phyloP scores from a whole-genome alignment of 148 eudicot genomes.

The Tetragonia tetragonoides region DNA sequence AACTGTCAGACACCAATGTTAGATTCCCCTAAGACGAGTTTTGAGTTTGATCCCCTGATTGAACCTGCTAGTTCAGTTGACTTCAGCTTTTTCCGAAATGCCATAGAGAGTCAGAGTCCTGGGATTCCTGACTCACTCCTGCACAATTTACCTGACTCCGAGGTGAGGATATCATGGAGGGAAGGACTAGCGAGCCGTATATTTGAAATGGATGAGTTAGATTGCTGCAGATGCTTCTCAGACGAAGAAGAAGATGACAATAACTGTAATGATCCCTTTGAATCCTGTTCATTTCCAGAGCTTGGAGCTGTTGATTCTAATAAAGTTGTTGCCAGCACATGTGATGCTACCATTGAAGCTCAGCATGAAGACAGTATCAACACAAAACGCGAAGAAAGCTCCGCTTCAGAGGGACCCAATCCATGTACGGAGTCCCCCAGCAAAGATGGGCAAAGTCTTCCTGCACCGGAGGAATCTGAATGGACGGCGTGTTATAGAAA shows the following conservation, averaged over 20 bases:
- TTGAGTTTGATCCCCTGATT: slow-evolving; percentile 36
- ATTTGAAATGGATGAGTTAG: slow-evolving; percentile 63
- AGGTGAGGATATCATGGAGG: slow-evolving; percentile 59
- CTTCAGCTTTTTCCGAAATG: slow-evolving; percentile 17
- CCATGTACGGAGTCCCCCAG: slow-evolving; percentile 41
- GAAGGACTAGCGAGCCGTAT: slow-evolving; percentile 50
- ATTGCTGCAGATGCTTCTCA: slow-evolving; percentile 63
- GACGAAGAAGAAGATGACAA: slow-evolving; percentile 57
- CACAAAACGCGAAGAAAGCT: slow-evolving; percentile 24
- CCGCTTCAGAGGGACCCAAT: slow-evolving; percentile 18
- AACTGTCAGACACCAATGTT: slow-evolving; percentile 25
- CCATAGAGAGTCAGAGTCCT: slow-evolving; percentile 28
- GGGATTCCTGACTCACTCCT: slow-evolving; percentile 33
- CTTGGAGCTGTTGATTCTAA: slow-evolving; percentile 9
- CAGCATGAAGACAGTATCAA: slow-evolving; percentile 22
- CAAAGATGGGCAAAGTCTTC: slow-evolving; percentile 38
- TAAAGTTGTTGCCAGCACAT: slow-evolving; percentile 14
- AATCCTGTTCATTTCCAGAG: slow-evolving; percentile 10
- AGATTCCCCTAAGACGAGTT: slow-evolving; percentile 36
- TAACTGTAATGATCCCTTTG: slow-evolving; percentile 12
- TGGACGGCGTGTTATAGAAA: slow-evolving; percentile 51
- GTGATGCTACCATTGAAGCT: slow-evolving; percentile 23
- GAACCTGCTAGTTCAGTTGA: slow-evolving; percentile 36
- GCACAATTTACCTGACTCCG: slow-evolving; percentile 38
- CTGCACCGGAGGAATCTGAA: slow-evolving; percentile 48